phyloP scores from a whole-genome alignment of 2,329 filamentous ascomycete species.

The Sclerotinia glacialis region DNA sequence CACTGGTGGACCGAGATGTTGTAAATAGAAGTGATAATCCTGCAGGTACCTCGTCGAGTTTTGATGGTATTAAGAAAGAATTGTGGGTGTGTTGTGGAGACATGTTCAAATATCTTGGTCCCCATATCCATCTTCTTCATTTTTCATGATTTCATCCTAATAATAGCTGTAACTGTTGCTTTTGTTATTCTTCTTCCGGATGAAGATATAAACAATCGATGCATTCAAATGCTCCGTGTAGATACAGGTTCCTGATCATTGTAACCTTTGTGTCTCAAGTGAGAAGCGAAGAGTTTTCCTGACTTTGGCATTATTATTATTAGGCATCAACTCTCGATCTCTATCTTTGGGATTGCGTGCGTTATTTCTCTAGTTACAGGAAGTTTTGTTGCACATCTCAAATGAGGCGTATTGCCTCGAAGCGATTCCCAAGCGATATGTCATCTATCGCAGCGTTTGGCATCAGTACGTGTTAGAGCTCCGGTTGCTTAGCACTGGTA shows the following conservation, averaged over 20 bases:
- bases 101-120: neutral
- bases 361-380: neutral
- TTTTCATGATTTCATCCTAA: neutral
- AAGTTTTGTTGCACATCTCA: slow-evolving; percentile 6
- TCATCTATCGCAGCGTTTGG: no score
- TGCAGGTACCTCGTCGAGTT: slow-evolving; percentile 1
- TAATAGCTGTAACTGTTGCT: neutral
- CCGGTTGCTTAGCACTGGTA: no score
- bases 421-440: neutral
- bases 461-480: no score
- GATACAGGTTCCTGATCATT: neutral
- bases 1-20: slow-evolving; percentile 1
- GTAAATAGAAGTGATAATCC: slow-evolving; percentile 6
- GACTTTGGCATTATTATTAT: no score
- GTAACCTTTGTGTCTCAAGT: neutral
- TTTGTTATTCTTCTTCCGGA: neutral
- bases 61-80: neutral
- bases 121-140: neutral
- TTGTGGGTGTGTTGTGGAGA: neutral
- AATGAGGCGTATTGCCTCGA: neutral
- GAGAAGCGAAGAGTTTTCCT: neutral
- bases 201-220: neutral
- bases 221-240: neutral
- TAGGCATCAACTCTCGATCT: neutral
- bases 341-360: neutral